These are phyloP conservation scores for Raddia distichophylla DNA, from an alignment of 176 grass and related monocot genomes.

Conservation along the genomic window DNA sequence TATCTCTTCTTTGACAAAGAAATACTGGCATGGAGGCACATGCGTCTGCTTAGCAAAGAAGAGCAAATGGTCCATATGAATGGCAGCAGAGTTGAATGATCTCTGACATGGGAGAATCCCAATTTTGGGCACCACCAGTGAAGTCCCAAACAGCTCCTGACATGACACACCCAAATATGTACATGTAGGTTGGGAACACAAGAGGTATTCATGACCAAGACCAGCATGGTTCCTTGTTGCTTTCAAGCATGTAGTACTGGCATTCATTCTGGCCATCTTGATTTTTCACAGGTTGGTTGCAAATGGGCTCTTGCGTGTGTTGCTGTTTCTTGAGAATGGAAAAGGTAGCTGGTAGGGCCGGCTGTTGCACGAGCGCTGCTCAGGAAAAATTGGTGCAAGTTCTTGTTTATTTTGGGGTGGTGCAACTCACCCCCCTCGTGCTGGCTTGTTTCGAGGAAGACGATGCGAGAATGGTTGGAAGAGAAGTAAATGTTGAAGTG, in stretches of 20 bases:
- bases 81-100: conserved; percentile 23
- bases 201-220: background rate
- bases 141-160: conserved; percentile 12
- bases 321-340: background rate
- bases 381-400: background rate
- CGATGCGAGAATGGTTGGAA: background rate
- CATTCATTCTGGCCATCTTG: background rate
- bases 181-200: background rate
- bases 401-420: background rate
- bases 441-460: conserved; percentile 18
- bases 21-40: background rate
- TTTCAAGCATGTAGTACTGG: conserved; percentile 11
- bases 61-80: conserved; percentile 16
- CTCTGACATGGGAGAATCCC: background rate
- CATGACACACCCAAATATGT: background rate
- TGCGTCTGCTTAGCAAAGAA: conserved; percentile 32
- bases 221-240: conserved; percentile 15
- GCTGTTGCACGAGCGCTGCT: conserved; percentile 21
- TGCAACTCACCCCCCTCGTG: conserved; percentile 13
- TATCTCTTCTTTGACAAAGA: background rate
- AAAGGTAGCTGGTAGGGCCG: background rate
- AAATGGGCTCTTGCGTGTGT: conserved; percentile 24
- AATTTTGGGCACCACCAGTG: conserved; percentile 29
- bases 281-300: background rate
- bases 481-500: conserved; percentile 32